Percentiles rank a stretch among this genome's conserved stretches.
Conservation (phyloP, 148 eudicot species). For the Vaccinium vitisidaea region DNA sequence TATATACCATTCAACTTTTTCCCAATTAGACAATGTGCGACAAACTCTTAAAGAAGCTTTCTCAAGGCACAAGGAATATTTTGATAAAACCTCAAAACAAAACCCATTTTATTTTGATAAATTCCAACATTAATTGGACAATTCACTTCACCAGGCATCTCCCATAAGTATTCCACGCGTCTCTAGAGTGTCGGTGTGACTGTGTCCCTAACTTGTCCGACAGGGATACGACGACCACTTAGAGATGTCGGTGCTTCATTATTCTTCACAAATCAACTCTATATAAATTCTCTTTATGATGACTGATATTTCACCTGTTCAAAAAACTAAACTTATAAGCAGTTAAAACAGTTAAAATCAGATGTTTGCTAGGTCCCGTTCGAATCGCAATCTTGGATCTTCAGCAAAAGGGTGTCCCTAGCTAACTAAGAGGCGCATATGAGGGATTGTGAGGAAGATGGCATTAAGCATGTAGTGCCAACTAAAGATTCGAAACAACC, state of each 20-base stretch:
- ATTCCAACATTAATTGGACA: no score
- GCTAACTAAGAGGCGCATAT: background rate
- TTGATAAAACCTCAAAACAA: no score
- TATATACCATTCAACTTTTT: no score
- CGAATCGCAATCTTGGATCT: background rate
- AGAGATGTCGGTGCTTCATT: no score
- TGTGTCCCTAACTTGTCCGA: background rate
- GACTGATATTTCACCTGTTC: background rate
- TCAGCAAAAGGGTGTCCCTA: background rate
- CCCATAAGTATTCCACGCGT: background rate
- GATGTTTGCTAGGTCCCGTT: background rate
- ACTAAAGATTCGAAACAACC: background rate
- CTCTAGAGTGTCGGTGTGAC: background rate
- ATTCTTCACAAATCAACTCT: background rate
- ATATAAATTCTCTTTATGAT: background rate
- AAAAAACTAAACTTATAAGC: background rate
- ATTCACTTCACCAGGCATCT: no score
- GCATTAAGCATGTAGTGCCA: background rate
- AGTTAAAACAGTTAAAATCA: background rate
- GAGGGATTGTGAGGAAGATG: background rate
- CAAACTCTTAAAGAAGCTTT: no score
- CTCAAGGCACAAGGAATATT: no score
- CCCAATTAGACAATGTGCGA: no score
- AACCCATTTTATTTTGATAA: no score
- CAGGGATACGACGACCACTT: background rate